Evolutionary conservation across 208 protist genomes (phyloP), one percentile per base, ranked within the genome.

Genomic region (Crithidia brevicula): DNA sequence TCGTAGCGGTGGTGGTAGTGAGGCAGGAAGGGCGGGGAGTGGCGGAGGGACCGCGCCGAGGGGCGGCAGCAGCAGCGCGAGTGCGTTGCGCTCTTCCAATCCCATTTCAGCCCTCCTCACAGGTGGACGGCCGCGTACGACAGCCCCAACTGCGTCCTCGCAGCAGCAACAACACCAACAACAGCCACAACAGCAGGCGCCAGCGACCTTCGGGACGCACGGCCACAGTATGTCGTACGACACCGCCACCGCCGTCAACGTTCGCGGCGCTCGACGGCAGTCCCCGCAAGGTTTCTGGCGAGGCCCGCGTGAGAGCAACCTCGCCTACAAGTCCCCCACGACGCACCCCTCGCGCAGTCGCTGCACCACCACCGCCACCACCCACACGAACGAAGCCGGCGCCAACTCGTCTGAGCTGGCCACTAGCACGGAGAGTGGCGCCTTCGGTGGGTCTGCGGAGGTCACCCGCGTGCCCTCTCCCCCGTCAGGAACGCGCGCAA

Each of bases 101-200:
- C 60, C 70, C 0, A 75, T 56, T 22, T 63, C 61, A 22, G 43
- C 57, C 15, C 20, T 65, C 18, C 61, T 69, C 43, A 50, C 70
- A 11, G 53, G 60, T 1, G 59, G 30, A 7, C 59, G 58, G 15
- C 40, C 43, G 11, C 58, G 43, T 28, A 22, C 13, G 15, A 50
- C 9, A 11, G 36, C 11, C 22, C 20, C 3, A 23, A 33, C 31
- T n/a, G 49, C 34, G 36, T 9, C 53, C 22, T 8, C 3, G 7
- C 34, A 25, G n/a, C 10, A 33, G 50, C 56, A 50, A 25, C 56
- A 33, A 25, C 56, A 33, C 15, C 16, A 22, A 15, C 23, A 47
- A 2, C 9, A 18, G 10, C 13, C 36, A 5, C 23, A 50, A 7
- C 42, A 50, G 18, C 56, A 33, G 15, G n/a, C n/a, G n/a, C n/a